Evolutionary conservation across 2,329 filamentous ascomycete species (phyloP), one percentile per base, ranked within the genome.

Genomic region (Lecanicillium sp.): DNA sequence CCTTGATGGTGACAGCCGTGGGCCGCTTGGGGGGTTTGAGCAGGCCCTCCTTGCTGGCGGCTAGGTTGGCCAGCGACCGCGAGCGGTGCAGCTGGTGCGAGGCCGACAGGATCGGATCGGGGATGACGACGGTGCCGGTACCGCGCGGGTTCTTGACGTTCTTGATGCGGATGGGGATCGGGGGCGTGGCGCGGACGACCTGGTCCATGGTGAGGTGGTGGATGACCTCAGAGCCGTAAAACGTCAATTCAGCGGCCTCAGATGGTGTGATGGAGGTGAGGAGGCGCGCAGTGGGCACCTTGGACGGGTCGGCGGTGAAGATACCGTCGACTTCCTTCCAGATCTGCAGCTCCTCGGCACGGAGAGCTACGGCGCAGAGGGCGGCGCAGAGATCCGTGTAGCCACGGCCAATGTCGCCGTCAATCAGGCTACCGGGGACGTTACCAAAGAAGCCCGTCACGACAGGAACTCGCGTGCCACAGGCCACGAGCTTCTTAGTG

Each of bases 251-350:
- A 11, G 93, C 91, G 2, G 93, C 93, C 68, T 98, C 93, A 9
- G 89, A 86, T 0, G 93, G 93, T 3, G 91, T 96, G 63, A 98
- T 95, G 46, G 84, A 84, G 10, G 84, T 71, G 37, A 98, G 77
- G n/a, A 98, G 75, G 39, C 86, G 78, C n/a, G 93, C 94, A 1
- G 91, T 97, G 3, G 91, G 90, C 24, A 95, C 89, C 68, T 94
- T 95, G 59, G 86, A 81, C 3, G 90, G 90, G 61, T 96, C 91
- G 5, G 77, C 76, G 2, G 78, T 84, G 67, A 95, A 93, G 62
- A 97, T 94, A 51, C 90, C 90, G 65, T 98, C 93, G 6, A 98
- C 93, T 65, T 98, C 93, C 71, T 98, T 98, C 93, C 93, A 97
- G 54, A 98, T 87, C 67, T 98, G 93, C 44, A 98, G 77, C 66